Evolutionary conservation across 177 flowering plant genomes (phyloP), one percentile per base, ranked within the genome.

Genomic region (Vitis hybrid): DNA sequence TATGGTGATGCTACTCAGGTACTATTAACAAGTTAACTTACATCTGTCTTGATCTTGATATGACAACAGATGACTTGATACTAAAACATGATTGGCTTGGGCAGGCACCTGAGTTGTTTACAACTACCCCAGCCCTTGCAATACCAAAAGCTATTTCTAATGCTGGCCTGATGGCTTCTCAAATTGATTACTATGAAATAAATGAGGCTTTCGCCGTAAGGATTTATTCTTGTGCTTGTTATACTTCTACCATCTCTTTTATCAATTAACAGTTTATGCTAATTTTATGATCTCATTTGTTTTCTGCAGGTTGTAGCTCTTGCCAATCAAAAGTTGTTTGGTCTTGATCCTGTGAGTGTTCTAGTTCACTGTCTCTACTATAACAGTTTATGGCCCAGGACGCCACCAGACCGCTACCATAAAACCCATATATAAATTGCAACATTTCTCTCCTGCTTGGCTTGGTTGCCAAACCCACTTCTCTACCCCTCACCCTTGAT

Each of bases 1-100:
- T 91, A 23, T 23, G 98, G 89, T 66, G 99, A 95, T 85, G 98
- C 98, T 4, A 97, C 96, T 70, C 98, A 91, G 98, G 99, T 94
- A 75, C 48, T 48, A 52, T 23, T 30, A 17, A 48, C 18, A 21
- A 49, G 23, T 11, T 51, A 18, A 15, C 19, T 11, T 23, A 14
- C 26, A 49, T 54, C 62, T 62, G 55, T 45, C 23, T 52, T 56
- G 56, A 61, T 56, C 56, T 61, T 73, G 64, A 34, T 54, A 30
- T 45, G 66, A 14, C 56, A 50, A 30, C 8, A 11, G 56, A 21
- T 65, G 49, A 55, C 13, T 7, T 48, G 14, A 21, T 66, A 50
- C 71, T 57, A n/a, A 57, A 77, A 62, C 56, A 61, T 63, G 34
- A 50, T 65, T 69, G 15, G 18, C n/a, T 23, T 70, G 66, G 19